These are phyloP conservation scores for Cercospora zeina DNA, from an alignment of 2,329 filamentous ascomycete species.

Conservation along the genomic window DNA sequence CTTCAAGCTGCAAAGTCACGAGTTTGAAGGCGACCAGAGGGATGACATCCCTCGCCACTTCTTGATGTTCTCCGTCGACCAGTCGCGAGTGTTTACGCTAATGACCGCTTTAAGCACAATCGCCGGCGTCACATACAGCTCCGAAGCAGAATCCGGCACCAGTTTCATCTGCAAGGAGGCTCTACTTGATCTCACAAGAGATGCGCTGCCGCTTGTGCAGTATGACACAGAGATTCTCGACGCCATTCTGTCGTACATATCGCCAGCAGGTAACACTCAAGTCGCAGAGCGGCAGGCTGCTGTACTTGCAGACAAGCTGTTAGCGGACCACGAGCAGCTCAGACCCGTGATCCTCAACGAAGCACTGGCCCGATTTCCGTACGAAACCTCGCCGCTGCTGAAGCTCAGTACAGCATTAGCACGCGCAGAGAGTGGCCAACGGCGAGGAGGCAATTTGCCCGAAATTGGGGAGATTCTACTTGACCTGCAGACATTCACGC, in stretches of 20 bases:
- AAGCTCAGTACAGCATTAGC: constrained; percentile 34
- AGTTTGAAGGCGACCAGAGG: constrained; percentile 36
- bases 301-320: constrained; percentile 52
- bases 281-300: constrained; percentile 20
- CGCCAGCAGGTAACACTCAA: constrained; percentile 14
- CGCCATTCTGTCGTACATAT: constrained; percentile 64
- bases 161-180: constrained; percentile 63
- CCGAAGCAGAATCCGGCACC: constrained; percentile 54
- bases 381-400: constrained; percentile 78
- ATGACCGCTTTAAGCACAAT: constrained; percentile 48
- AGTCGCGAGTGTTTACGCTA: constrained; percentile 52
- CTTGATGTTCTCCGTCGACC: constrained; percentile 47
- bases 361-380: constrained; percentile 77
- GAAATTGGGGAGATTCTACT: constrained; percentile 53
- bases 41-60: constrained; percentile 46
- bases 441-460: constrained; percentile 15
- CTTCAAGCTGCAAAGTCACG: constrained; percentile 27
- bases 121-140: constrained; percentile 52
- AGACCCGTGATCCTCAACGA: constrained; percentile 63
- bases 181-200: constrained; percentile 70
- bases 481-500: constrained; percentile 72
- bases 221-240: constrained; percentile 72
- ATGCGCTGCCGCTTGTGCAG: constrained; percentile 64
- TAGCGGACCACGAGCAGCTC: constrained; percentile 57
- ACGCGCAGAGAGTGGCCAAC: constrained; percentile 13